Conservation (phyloP, 768 basidiomycete genomes). For the Tylopilus vinaceipallidus region DNA sequence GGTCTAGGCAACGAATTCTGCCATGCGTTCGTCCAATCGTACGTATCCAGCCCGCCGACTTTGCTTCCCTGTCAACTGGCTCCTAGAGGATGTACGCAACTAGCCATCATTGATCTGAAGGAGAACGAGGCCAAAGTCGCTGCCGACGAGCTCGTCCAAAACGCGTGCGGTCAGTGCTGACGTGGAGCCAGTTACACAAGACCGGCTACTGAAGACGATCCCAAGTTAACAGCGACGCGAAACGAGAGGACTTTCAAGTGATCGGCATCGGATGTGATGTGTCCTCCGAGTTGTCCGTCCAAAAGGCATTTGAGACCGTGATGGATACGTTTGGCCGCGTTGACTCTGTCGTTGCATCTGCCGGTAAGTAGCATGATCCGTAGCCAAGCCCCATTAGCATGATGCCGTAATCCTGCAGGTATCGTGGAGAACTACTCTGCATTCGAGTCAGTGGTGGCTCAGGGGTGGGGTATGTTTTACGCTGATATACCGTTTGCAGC, state of each 20-base stretch:
- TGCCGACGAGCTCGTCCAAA: conserved; percentile 62
- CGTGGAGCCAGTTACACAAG: conserved; percentile 20
- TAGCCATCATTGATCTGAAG: conserved; percentile 83
- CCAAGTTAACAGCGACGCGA: conserved; percentile 54
- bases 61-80: conserved; percentile 2
- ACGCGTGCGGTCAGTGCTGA: conserved; percentile 46
- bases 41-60: neutral
- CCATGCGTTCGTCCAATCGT: conserved; percentile 86
- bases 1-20: conserved; percentile 92
- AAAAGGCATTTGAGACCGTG: conserved; percentile 65
- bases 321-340: conserved; percentile 66
- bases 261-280: conserved; percentile 88
- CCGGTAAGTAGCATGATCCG: conserved; percentile 51
- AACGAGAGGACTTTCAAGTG: conserved; percentile 57
- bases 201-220: conserved; percentile 29
- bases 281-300: conserved; percentile 74
- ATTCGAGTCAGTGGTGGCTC: conserved; percentile 62
- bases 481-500: conserved; percentile 36
- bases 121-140: conserved; percentile 63
- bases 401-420: conserved; percentile 40
- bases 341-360: conserved; percentile 85
- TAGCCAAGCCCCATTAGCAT: neutral
- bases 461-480: neutral
- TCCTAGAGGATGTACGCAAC: conserved; percentile 69
- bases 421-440: conserved; percentile 89